Conservation (phyloP, 1,139 yeast genomes). For the Taphrina betulina region DNA sequence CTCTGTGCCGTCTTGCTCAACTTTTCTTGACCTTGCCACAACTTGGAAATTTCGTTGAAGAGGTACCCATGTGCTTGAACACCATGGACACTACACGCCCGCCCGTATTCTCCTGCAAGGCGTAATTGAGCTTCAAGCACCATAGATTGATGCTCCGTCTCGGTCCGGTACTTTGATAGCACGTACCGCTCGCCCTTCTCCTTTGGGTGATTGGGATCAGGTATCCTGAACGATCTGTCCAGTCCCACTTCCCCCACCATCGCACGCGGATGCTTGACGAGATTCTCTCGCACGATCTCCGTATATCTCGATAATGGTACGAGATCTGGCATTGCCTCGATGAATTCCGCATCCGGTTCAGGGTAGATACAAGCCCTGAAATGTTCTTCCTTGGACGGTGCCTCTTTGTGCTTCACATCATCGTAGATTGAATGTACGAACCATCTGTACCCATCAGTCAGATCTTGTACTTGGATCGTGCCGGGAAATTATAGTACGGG, state of each 20-base stretch:
- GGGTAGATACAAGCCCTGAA: conserved; percentile 56
- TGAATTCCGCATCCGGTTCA: conserved; percentile 47
- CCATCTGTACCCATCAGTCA: conserved; percentile 42
- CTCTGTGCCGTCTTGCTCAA: conserved; percentile 30
- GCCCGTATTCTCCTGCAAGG: conserved; percentile 52
- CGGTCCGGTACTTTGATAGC: conserved; percentile 52
- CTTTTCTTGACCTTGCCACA: conserved; percentile 36
- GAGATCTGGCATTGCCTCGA: conserved; percentile 63
- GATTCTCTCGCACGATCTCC: conserved; percentile 42
- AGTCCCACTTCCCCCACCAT: conserved; percentile 86
- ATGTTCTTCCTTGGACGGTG: conserved; percentile 49
- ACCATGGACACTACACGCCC: conserved; percentile 75
- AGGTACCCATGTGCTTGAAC: conserved; percentile 72
- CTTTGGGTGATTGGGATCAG: conserved; percentile 45
- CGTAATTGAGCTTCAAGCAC: conserved; percentile 55
- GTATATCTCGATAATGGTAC: conserved; percentile 50
- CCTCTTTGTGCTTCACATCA: conserved; percentile 49
- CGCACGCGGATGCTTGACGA: conserved; percentile 41
- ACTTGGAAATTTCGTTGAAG: conserved; percentile 49
- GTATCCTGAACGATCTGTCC: conserved; percentile 72
- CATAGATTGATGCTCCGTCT: conserved; percentile 61
- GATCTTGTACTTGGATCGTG: background rate
- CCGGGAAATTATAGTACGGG: conserved; percentile 18
- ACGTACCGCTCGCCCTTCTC: conserved; percentile 41
- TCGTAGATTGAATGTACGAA: conserved; percentile 91